Evolutionary conservation across 768 basidiomycete species (phyloP), one percentile per base, ranked within the genome.

Genomic region (Paxillus ammoniavirescens): DNA sequence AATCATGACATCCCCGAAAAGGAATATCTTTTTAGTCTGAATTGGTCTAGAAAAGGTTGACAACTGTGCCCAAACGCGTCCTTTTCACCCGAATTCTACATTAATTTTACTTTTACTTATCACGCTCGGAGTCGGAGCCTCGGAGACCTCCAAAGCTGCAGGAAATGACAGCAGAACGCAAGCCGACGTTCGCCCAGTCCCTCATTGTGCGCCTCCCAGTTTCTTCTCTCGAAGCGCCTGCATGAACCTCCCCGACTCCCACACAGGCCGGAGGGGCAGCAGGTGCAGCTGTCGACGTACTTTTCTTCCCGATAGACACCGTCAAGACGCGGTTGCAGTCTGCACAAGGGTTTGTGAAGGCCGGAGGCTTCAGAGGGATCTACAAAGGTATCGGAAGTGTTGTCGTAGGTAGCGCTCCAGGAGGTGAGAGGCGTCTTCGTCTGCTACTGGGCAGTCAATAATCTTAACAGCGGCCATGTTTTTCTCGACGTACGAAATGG

Each of bases 221-320:
- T 52, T 38, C 37, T 42, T 61, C 40, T 47, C 48, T 46, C 47
- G 9, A 55, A 51, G 49, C 45, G 17, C 23, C 40, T 38, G n/a
- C 55, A 56, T 52, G 52, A 55, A 57, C 55, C 52, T 55, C 50
- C 23, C 26, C 45, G 50, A 59, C 35, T 37, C 42, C 26, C 45
- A 49, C 54, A 30, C 61, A 93, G 89, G 88, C 91, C 41, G 93
- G 96, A 23, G 95, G 89, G 18, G 69, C 87, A n/a, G 93, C 97
- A 31, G 96, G 96, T 26, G 89, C 92, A 8, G 80, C 93, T 2
- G 96, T 98, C 15, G 96, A 99, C 73, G 80, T 98, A 42, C 80
- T 97, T 18, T 95, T 99, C 75, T 99, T 93, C 70, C 96, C 96
- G 2, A 84, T 99, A 53, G 96, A 99, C 73, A 97, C 96, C 1